A percentile compares a stretch with the other conserved stretches of the same genome.
phyloP scores from a whole-genome alignment of 2,329 filamentous ascomycete species.

The Neodidymelliopsis sp. region DNA sequence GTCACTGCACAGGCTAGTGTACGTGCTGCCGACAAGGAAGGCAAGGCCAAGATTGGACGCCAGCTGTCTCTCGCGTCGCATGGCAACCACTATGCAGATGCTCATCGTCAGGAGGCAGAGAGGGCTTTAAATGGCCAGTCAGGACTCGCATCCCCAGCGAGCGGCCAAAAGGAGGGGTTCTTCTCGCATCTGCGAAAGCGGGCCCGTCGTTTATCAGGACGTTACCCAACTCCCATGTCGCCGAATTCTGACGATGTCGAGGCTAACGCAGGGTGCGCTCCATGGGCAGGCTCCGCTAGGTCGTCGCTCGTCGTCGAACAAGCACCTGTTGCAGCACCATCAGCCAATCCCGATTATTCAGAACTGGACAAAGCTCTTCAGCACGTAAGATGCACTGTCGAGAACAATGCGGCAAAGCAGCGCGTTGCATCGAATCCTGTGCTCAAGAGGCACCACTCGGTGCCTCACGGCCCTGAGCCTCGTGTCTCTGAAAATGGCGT shows the following conservation, averaged over 20 bases:
- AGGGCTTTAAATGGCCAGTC: slow-evolving; percentile 83
- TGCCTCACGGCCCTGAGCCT: slow-evolving; percentile 53
- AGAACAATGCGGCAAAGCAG: slow-evolving; percentile 51
- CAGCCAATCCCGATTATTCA: slow-evolving; percentile 61
- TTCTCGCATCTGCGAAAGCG: slow-evolving; percentile 97
- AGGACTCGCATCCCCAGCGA: slow-evolving; percentile 77
- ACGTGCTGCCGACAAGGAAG: slow-evolving; percentile 63
- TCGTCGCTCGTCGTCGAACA: slow-evolving; percentile 79
- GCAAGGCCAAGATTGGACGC: slow-evolving; percentile 86
- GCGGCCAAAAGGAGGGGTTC: slow-evolving; percentile 90
- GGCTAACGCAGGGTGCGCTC: slow-evolving; percentile 88
- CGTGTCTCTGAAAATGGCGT: slow-evolving; percentile 66
- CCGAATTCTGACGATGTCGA: slow-evolving; percentile 87
- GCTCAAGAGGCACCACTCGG: slow-evolving; percentile 59
- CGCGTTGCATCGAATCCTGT: slow-evolving; percentile 55
- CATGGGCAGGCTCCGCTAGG: slow-evolving; percentile 80
- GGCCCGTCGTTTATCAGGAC: slow-evolving; percentile 88
- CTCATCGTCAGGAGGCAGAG: slow-evolving; percentile 90
- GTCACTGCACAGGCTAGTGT: slow-evolving; percentile 88
- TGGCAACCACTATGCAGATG: slow-evolving; percentile 90
- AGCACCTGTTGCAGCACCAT: slow-evolving; percentile 55
- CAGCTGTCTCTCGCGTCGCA: slow-evolving; percentile 92
- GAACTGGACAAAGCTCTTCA: slow-evolving; percentile 69
- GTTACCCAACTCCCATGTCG: slow-evolving; percentile 82
- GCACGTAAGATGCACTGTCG: slow-evolving; percentile 65